Evolutionary conservation across 2,329 filamentous ascomycete species (phyloP), one percentile per base, ranked within the genome.

Genomic region (Clathrospora elynae): DNA sequence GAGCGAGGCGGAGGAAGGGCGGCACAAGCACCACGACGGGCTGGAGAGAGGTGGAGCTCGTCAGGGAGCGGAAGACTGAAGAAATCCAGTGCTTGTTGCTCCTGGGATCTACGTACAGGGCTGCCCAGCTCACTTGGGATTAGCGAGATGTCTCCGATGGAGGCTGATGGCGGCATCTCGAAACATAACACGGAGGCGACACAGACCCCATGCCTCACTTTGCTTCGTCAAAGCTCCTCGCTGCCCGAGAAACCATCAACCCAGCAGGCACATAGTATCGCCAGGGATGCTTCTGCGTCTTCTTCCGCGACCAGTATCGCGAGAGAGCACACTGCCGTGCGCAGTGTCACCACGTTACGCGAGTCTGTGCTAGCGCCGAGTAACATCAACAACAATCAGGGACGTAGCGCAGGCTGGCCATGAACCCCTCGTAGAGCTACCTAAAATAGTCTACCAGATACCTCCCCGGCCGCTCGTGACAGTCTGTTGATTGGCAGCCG

Each of bases 81-180:
- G 60, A 62, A 66, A 60, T 62, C 56, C 56, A 60, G 45, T 64
- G 53, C 62, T 56, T 59, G 58, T 57, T 59, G 55, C 55, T 60
- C 47, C 55, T 59, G 36, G 59, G 62, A 66, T 66, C 53, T 50
- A 55, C 57, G 41, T 56, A 53, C 59, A 62, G 56, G 62, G 61
- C 53, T 64, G 52, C 53, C 57, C 55, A 46, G 48, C 50, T 48
- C 52, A 43, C 47, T 58, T 58, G 51, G 57, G 53, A 38, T 60
- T 64, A 66, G 61, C 61, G 61, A 63, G 46, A 59, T 55, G 55
- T 51, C 48, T 60, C 58, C 62, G 62, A 57, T 61, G 59, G 59
- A 58, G 61, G 60, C 51, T 59, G 57, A 57, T 49, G 51, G 61
- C 59, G 62, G 55, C 61, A 65, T 59, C 56, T 54, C 59, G 53